Base-by-base conservation (phyloP, 1,284 basidiomycete genomes). In the Trametes polyzona region DNA sequence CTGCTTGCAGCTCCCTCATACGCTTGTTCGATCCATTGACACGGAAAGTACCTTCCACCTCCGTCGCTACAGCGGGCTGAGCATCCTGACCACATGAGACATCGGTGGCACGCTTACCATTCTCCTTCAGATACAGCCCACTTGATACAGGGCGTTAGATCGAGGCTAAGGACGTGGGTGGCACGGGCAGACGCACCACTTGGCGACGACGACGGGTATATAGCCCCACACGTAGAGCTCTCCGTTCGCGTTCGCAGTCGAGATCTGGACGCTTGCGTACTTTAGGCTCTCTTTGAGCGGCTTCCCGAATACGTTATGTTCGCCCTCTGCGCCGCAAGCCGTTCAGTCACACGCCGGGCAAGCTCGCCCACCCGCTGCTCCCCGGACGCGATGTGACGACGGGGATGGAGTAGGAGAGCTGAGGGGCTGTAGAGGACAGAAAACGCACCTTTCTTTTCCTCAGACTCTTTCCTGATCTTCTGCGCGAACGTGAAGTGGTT, bases 131-230 rank as follows among this genome's bases (percentile, higher is more conserved):
- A 77, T 93, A 91, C 39, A 95, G 76, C 2, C 95, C 95, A 69
- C 91, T 93, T 44, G 19, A 54, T 30, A 29, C n/a, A n/a, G n/a
- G 48, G 57, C 40, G 57, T 54, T 51, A 52, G 43, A 36, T 39
- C 44, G 44, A 46, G 21, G 30, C 44, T 56, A 52, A 54, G 54
- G 37, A n/a, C 11, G 40, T 39, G 36, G 32, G 50, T 24, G 32
- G 33, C 61, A 40, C 19, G 24, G 37, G n/a, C n/a, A 2, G 39
- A 83, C 88, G 69, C 70, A 94, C 87, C 95, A 97, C 74, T 98
- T 97, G 55, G 96, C 97, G 33, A 99, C 96, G 55, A 98, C 93
- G 52, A 98, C 92, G 9, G 97, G 96, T 40, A 99, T 93, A 71
- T 92, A 94, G 2, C 96, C 93, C 90, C 92, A 95, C 5, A 94